These are phyloP conservation scores for Chaetomium strumarium DNA, from an alignment of 2,329 filamentous ascomycete genomes.

Conservation along the genomic window DNA sequence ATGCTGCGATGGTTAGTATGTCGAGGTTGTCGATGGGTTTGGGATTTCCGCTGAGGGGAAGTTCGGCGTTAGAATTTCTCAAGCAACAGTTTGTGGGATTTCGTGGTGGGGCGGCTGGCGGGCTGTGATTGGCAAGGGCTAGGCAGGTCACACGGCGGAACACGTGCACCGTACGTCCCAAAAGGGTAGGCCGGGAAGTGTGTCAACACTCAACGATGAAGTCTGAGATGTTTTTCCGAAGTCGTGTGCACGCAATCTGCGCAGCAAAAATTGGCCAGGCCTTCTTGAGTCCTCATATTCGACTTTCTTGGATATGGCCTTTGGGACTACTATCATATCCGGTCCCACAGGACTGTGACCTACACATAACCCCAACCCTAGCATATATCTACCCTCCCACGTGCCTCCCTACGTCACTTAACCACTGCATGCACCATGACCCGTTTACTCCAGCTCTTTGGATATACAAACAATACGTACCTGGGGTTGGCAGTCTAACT, in stretches of 20 bases:
- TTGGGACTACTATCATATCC: neutral
- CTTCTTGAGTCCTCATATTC: neutral
- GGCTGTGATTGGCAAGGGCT: constrained; percentile 27
- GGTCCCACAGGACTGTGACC: too few relatives aligned
- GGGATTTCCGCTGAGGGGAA: constrained; percentile 29
- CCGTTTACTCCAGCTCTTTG: too few relatives aligned
- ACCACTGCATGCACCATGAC: too few relatives aligned
- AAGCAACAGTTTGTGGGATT: constrained; percentile 29
- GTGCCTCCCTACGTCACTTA: too few relatives aligned
- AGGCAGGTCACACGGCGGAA: constrained; percentile 18
- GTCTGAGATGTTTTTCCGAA: too few relatives aligned
- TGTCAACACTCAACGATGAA: neutral
- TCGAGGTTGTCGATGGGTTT: constrained; percentile 28
- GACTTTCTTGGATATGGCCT: neutral
- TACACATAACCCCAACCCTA: too few relatives aligned
- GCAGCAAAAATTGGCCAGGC: neutral
- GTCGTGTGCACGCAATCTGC: neutral
- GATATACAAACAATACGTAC: too few relatives aligned
- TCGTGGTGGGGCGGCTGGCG: constrained; percentile 19
- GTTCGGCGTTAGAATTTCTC: constrained; percentile 29
- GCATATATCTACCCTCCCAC: too few relatives aligned
- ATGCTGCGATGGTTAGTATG: constrained; percentile 34
- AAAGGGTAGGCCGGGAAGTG: neutral
- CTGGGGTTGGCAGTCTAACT: too few relatives aligned
- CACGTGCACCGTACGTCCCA: constrained; percentile 8